phyloP scores from a whole-genome alignment of 768 basidiomycete species.

The Kwoniella sp. region DNA sequence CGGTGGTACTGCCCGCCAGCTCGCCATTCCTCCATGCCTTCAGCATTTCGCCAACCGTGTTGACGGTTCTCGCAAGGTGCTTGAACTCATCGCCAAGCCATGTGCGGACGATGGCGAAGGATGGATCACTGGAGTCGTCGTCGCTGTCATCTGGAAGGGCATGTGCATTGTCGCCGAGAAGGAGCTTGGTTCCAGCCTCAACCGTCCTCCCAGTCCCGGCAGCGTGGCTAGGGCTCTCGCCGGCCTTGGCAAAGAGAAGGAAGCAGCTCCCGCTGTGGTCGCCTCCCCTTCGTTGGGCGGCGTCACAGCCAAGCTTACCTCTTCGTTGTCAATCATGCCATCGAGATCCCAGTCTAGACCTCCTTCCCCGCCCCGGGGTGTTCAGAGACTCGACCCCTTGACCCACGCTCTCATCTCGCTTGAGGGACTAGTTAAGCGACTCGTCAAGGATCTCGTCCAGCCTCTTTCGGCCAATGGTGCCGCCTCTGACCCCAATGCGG shows the following conservation, averaged over 20 bases:
- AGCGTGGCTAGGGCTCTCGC: slow-evolving; percentile 46
- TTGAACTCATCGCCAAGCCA: slow-evolving; percentile 51
- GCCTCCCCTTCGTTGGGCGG: slow-evolving; percentile 32
- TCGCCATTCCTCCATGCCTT: slow-evolving; percentile 48
- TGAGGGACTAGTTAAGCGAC: slow-evolving; percentile 51
- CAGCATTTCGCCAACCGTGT: slow-evolving; percentile 52
- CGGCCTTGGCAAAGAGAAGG: slow-evolving; percentile 42
- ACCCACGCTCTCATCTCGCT: slow-evolving; percentile 51
- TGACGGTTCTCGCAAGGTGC: slow-evolving; percentile 47
- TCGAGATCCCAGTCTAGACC: slow-evolving; percentile 52
- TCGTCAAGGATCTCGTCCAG: slow-evolving; percentile 47
- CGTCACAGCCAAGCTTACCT: slow-evolving; percentile 49
- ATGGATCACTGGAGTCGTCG: slow-evolving; percentile 54
- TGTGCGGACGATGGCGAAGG: slow-evolving; percentile 55
- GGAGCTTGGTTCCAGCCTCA: slow-evolving; percentile 23
- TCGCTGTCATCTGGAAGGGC: slow-evolving; percentile 55
- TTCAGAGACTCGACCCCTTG: slow-evolving; percentile 29
- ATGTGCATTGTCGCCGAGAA: slow-evolving; percentile 48
- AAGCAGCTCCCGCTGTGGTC: slow-evolving; percentile 24
- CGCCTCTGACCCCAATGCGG: slow-evolving; percentile 38
- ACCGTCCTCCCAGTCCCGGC: slow-evolving; percentile 48
- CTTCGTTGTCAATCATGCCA: slow-evolving; percentile 47
- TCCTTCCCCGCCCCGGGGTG: slow-evolving; percentile 47
- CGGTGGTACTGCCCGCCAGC: slow-evolving; percentile 31
- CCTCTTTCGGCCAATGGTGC: slow-evolving; percentile 23